Evolutionary conservation across 1,139 yeast species (phyloP).

Genomic region (Nematodospora anomalae): DNA sequence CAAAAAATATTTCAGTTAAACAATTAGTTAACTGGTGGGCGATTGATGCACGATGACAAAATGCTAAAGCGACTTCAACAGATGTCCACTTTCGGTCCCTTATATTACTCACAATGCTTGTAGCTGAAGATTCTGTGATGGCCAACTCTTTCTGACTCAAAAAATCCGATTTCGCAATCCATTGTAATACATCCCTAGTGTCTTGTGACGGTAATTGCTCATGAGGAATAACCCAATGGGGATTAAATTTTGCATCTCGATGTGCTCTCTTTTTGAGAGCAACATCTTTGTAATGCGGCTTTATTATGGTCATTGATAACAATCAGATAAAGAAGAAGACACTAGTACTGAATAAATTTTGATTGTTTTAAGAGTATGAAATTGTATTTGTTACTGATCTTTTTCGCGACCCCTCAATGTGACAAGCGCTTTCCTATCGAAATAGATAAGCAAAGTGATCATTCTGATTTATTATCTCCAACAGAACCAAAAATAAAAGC

Average conservation of each 20-base stretch:
- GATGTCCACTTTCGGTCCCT: conserved; percentile 35
- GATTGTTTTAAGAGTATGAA: too few species aligned
- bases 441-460: too few species aligned
- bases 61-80: conserved; percentile 50
- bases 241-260: conserved; percentile 36
- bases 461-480: too few species aligned
- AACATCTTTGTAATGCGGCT: conserved; percentile 26
- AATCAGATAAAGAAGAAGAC: too few species aligned
- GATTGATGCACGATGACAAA: conserved; percentile 49
- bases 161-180: conserved; percentile 23
- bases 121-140: conserved; percentile 48
- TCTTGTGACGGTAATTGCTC: conserved; percentile 28
- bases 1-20: conserved; percentile 32
- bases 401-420: too few species aligned
- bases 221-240: conserved; percentile 42
- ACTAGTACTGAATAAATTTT: too few species aligned
- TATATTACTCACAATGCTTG: conserved; percentile 34
- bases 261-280: conserved; percentile 34
- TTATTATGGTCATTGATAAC: conserved; percentile 11
- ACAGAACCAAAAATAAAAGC: too few species aligned
- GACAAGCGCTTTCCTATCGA: too few species aligned
- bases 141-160: conserved; percentile 44
- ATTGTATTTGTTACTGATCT: too few species aligned
- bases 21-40: conserved; percentile 38
- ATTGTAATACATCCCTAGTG: conserved; percentile 32